These are phyloP conservation scores for Cubamyces sp. DNA, from an alignment of 768 basidiomycete species.

Conservation along the genomic window DNA sequence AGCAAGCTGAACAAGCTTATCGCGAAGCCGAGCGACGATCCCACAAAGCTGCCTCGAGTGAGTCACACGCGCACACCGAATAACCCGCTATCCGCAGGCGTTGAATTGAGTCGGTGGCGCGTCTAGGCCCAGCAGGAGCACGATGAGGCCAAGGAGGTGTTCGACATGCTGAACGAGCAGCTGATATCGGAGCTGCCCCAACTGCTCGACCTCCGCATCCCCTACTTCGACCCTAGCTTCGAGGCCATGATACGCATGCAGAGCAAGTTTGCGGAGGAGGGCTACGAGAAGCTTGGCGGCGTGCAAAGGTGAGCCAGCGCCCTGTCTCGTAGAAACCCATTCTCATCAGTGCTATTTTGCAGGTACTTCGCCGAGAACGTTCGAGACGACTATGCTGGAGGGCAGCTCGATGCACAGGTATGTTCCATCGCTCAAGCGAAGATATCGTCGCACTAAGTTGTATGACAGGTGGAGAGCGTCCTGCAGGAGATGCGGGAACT, in stretches of 20 bases:
- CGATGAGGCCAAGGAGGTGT: conserved; percentile 94
- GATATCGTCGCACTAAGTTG: conserved; percentile 10
- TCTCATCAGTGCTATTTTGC: background rate
- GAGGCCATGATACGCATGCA: conserved; percentile 99
- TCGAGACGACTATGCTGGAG: conserved; percentile 96
- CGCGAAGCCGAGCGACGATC: conserved; percentile 93
- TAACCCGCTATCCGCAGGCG: background rate
- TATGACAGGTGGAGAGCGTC: conserved; percentile 84
- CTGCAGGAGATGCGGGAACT: conserved; percentile 96
- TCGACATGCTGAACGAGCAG: conserved; percentile 91
- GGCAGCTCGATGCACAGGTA: conserved; percentile 93
- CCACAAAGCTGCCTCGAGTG: conserved; percentile 86
- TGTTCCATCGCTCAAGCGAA: conserved; percentile 19
- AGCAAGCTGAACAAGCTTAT: conserved; percentile 87
- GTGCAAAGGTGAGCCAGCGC: conserved; percentile 72
- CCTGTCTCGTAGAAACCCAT: background rate
- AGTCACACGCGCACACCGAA: conserved; percentile 19
- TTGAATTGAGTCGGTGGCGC: background rate
- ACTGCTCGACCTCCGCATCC: conserved; percentile 91
- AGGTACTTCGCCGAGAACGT: conserved; percentile 91
- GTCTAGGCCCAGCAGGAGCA: conserved; percentile 89
- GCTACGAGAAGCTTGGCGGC: conserved; percentile 94
- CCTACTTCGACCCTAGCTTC: conserved; percentile 98
- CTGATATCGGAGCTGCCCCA: conserved; percentile 90
- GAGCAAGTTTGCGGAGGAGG: conserved; percentile 96